Conservation (phyloP, 768 basidiomycete genomes). For the Pleurotus pulmonarius region DNA sequence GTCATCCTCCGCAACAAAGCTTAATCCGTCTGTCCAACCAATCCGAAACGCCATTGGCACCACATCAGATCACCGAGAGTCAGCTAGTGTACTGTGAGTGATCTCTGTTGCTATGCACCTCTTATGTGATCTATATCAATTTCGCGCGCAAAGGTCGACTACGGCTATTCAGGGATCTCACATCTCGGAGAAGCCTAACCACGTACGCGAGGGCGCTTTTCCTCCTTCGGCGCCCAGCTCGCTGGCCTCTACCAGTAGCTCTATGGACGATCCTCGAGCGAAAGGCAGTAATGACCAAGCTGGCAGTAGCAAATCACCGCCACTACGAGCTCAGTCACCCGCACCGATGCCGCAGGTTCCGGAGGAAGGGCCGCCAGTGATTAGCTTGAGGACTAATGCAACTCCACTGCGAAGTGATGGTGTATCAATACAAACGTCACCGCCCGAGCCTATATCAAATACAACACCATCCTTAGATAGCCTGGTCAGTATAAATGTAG, state of each 20-base stretch:
- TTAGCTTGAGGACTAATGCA: no score
- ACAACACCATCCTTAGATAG: background rate
- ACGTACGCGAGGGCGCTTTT: constrained; percentile 67
- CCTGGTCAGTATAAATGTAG: constrained; percentile 5
- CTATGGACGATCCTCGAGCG: background rate
- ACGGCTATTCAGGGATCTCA: background rate
- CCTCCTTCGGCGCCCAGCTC: constrained; percentile 34
- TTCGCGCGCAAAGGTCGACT: constrained; percentile 8
- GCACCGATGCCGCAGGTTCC: background rate
- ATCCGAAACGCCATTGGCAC: constrained; percentile 3
- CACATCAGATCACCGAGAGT: constrained; percentile 4
- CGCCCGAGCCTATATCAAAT: background rate
- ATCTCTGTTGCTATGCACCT: constrained; percentile 7
- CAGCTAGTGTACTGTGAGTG: constrained; percentile 3
- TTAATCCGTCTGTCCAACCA: background rate
- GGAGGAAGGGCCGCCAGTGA: background rate
- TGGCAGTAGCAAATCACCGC: background rate
- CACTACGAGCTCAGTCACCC: background rate
- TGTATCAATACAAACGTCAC: background rate
- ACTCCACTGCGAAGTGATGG: no score
- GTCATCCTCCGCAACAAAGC: background rate
- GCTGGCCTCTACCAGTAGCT: background rate
- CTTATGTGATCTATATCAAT: constrained; percentile 11
- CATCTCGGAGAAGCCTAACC: constrained; percentile 24
- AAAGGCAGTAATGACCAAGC: background rate